phyloP scores from a whole-genome alignment of 208 protist species.

The Acanthamoeba royreba region DNA sequence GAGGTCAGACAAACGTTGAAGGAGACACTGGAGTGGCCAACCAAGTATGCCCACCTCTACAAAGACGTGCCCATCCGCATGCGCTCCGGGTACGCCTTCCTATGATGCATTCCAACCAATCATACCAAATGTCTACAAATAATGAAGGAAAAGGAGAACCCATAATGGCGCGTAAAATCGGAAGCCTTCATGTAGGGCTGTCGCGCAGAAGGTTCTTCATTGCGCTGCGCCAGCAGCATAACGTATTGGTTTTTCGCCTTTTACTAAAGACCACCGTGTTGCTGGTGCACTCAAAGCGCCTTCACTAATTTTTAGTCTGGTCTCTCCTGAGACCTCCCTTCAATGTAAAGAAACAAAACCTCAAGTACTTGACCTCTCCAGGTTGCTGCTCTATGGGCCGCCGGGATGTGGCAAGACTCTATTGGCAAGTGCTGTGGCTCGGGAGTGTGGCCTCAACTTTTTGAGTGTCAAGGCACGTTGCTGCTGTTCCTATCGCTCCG shows the following conservation, averaged over 20 bases:
- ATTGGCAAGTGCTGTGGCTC: conserved; percentile 70
- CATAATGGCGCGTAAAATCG: not conserved
- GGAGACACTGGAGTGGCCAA: conserved; percentile 73
- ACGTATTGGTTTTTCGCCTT: not conserved
- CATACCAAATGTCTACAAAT: not conserved
- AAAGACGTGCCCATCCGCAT: conserved; percentile 61
- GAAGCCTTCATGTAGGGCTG: no score
- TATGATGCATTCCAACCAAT: not conserved
- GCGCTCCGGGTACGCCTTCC: conserved; percentile 46
- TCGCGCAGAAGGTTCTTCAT: not conserved
- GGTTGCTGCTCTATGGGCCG: conserved; percentile 76
- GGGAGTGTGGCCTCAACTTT: conserved; percentile 72
- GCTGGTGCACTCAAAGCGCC: no score
- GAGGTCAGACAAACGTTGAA: conserved; percentile 58
- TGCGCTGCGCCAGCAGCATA: not conserved
- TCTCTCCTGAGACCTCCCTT: no score
- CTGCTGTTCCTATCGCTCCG: no score
- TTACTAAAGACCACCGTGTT: no score
- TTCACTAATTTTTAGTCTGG: no score
- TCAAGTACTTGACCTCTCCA: not conserved
- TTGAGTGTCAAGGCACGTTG: conserved; percentile 70
- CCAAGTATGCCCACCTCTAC: conserved; percentile 68
- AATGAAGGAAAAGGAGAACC: not conserved
- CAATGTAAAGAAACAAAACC: not conserved
- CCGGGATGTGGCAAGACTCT: conserved; percentile 74